Base-by-base conservation (phyloP, 768 basidiomycete species). In the Pleurotus pulmonarius region DNA sequence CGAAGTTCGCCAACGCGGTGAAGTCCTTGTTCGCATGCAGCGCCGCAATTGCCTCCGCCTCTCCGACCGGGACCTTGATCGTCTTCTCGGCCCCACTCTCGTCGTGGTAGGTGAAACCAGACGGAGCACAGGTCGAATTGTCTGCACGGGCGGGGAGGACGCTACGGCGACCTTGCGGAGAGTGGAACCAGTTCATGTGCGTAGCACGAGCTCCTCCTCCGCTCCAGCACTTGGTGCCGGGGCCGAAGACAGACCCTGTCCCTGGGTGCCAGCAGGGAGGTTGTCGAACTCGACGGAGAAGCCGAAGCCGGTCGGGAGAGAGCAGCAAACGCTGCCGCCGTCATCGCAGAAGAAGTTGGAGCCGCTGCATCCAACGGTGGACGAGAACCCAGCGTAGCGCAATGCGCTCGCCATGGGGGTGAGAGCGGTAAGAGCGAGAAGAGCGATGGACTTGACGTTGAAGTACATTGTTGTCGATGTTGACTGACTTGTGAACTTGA, bases 121-220 rank as follows among this genome's bases (percentile, higher is more conserved):
- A 45, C 3, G 26, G 29, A 8, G 22, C 45, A 15, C 41, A 45
- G 16, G 54, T 39, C 41, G 40, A 16, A 2, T 46, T 55, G n/a
- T 46, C 43, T 11, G 20, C 40, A 15, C 45, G 43, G 0, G 4
- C 43, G 7, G 22, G 5, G n/a, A 55, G 12, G 41, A 20, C 13
- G 29, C 38, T 25, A 9, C 43, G 24, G 13, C 43, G n/a, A 11
- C 43, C 26, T 16, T 46, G 22, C 25, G 52, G 4, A 13, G 52
- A 54, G 43, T 55, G 54, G 41, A 55, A 55, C 54, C 54, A 55
- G 54, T 55, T 55, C 54, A 55, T 45, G 54, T 45, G 45, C 3
- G 41, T 39, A 4, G 43, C 40, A 8, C 34, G 25, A 38, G 40
- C 25, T 16, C 54, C 54, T 55, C 54, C 54, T 9, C 54, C 54